A percentile compares a stretch with the other conserved stretches of the same genome.
Evolutionary conservation across 306 rosid species (phyloP).

Genomic region (Vigna hirtella): DNA sequence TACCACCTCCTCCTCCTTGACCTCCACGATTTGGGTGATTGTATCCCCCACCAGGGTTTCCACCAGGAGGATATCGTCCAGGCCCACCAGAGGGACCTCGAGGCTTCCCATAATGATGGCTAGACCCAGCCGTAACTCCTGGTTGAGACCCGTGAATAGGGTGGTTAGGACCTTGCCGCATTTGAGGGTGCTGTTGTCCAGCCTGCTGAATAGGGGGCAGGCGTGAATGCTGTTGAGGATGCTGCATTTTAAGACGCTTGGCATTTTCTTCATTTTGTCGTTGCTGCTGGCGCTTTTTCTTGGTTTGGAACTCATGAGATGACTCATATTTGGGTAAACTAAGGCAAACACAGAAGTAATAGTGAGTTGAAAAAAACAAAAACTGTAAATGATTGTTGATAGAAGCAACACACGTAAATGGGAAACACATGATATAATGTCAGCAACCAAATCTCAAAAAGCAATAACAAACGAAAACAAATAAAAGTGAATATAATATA

Average conservation of each 20-base stretch:
- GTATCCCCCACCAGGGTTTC: conserved; percentile 61
- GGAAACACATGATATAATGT: neutral
- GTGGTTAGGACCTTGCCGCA: conserved; percentile 59
- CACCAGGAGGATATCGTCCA: conserved; percentile 61
- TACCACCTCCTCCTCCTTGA: conserved; percentile 51
- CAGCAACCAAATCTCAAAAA: too few relatives aligned
- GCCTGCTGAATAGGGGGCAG: conserved; percentile 62
- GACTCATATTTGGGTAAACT: conserved; percentile 82
- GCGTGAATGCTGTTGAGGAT: conserved; percentile 62
- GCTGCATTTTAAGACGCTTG: conserved; percentile 68
- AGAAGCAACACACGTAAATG: conserved; percentile 2
- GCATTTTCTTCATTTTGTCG: conserved; percentile 71
- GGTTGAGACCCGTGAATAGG: conserved; percentile 58
- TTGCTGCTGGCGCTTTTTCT: conserved; percentile 79
- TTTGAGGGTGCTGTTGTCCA: conserved; percentile 53
- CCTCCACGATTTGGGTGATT: conserved; percentile 59
- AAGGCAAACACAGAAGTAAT: conserved; percentile 32
- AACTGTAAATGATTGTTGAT: neutral
- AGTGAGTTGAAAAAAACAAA: conserved; percentile 19
- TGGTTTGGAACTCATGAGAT: conserved; percentile 80
- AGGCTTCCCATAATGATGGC: conserved; percentile 67
- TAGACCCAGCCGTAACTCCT: conserved; percentile 57
- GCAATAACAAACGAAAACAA: too few relatives aligned
- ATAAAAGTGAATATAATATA: too few relatives aligned
- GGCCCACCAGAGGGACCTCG: conserved; percentile 65